phyloP scores from a whole-genome alignment of 345 rosid genomes.

The Salix suchowensis region DNA sequence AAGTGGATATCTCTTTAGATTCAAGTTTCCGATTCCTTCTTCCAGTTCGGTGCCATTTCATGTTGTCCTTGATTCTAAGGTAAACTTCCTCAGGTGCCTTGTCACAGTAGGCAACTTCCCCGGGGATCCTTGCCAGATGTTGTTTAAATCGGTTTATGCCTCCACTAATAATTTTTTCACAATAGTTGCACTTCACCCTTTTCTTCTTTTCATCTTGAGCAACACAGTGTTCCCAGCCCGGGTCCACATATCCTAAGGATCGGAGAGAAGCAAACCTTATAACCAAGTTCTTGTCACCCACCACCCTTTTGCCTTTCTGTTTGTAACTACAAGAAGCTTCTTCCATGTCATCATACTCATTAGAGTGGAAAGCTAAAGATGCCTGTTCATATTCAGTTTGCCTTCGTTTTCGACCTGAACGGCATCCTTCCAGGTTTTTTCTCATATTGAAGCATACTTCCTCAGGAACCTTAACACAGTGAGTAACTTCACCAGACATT shows the following conservation, averaged over 20 bases:
- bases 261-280: slow-evolving; percentile 44
- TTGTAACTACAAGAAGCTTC: slow-evolving; percentile 33
- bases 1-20: slow-evolving; percentile 36
- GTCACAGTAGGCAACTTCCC: slow-evolving; percentile 71
- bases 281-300: slow-evolving; percentile 42
- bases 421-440: slow-evolving; percentile 60
- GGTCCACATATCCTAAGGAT: slow-evolving; percentile 71
- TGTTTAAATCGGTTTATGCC: slow-evolving; percentile 80
- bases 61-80: slow-evolving; percentile 66
- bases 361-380: slow-evolving; percentile 34
- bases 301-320: slow-evolving; percentile 46
- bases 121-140: slow-evolving; percentile 78
- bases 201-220: slow-evolving; percentile 78
- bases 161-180: slow-evolving; percentile 67
- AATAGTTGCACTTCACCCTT: slow-evolving; percentile 69
- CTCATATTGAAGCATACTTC: slow-evolving; percentile 61
- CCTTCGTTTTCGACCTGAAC: slow-evolving; percentile 50
- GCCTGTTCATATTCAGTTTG: slow-evolving; percentile 47
- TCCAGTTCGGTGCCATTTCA: slow-evolving; percentile 78
- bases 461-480: slow-evolving; percentile 69
- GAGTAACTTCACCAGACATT: slow-evolving; percentile 71
- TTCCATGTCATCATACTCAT: slow-evolving; percentile 36
- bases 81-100: slow-evolving; percentile 69
- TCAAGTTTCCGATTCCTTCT: slow-evolving; percentile 57
- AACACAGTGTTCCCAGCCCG: slow-evolving; percentile 82